Base-by-base conservation (phyloP, 2,329 filamentous ascomycete genomes). In the Penicillium brasilianum region DNA sequence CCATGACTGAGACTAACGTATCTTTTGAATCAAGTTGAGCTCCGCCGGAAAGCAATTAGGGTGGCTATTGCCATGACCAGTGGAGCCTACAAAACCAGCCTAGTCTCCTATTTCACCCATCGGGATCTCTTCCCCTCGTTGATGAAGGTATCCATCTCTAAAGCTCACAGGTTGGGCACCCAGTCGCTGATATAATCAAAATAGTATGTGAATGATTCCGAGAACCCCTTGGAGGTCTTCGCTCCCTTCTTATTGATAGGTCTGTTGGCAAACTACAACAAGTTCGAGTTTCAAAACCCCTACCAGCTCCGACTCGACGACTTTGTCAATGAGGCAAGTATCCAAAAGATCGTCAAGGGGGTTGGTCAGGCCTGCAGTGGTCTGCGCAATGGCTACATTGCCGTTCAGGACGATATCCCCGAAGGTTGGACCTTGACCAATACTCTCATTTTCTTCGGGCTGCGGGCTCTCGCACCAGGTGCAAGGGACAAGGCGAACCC, bases 251-350 rank as follows among this genome's bases (percentile, higher is more conserved):
- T 90, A 14, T 85, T 98, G 10, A 83, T 97, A 20, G 94, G 94
- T 13, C 83, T 98, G 4, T 82, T 99, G 56, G 91, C 92, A 66
- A 99, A 98, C 79, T 98, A 98, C 84, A 98, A 99, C 84, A 99
- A 98, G 77, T 99, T 99, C 72, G 95, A 99, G 77, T 94, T 96
- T 59, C 93, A 97, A 74, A 99, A 99, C 69, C 94, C 94, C 0
- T 99, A 99, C 71, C 90, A 95, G 70, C 82, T 96, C 64, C 90
- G 94, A 30, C 84, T 99, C 16, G 93, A 94, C 70, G 93, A 98
- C 76, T 98, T 98, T 77, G 92, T 97, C 71, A 97, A 99, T 73
- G 93, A 98, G 72, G 82, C 84, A 0, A 90, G 90, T 2, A 97
- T 98, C 70, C 86, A 89, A 61, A 92, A 91, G 71, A 91, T 97